phyloP scores from a whole-genome alignment of 106 monocot genomes.

The Chionographis japonica region DNA sequence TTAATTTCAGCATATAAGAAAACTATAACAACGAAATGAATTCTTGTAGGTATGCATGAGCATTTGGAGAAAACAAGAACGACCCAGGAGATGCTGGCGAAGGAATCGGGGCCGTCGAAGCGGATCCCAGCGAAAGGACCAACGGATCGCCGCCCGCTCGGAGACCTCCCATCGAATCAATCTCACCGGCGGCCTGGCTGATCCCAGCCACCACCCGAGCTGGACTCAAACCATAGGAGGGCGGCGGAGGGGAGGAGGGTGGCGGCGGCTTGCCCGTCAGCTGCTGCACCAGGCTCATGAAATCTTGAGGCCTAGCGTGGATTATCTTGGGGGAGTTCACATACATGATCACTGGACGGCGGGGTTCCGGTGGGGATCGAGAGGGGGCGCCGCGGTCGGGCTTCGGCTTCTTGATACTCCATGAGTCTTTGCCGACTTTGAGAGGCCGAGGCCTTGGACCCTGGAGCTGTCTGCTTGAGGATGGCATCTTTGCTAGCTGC shows the following conservation, averaged over 20 bases:
- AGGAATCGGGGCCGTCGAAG: background rate
- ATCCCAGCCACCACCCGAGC: background rate
- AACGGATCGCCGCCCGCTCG: conserved; percentile 2
- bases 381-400: background rate
- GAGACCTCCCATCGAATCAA: too few species aligned
- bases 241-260: background rate
- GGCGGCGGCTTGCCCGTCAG: conserved; percentile 21
- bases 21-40: background rate
- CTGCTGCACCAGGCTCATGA: conserved; percentile 26
- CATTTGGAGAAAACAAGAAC: background rate
- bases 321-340: conserved; percentile 22
- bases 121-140: background rate
- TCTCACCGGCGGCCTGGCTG: too few species aligned
- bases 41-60: background rate
- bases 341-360: conserved; percentile 17
- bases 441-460: conserved; percentile 1
- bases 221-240: background rate
- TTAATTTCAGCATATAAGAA: too few species aligned
- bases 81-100: conserved; percentile 2
- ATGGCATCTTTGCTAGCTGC: background rate
- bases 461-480: background rate
- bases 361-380: background rate
- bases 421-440: background rate
- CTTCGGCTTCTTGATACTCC: background rate
- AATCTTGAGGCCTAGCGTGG: conserved; percentile 27